Percentiles rank a stretch among this genome's conserved stretches.
These are phyloP conservation scores for Komagataea norvegica DNA, from an alignment of 1,139 yeast species.

Conservation along the genomic window DNA sequence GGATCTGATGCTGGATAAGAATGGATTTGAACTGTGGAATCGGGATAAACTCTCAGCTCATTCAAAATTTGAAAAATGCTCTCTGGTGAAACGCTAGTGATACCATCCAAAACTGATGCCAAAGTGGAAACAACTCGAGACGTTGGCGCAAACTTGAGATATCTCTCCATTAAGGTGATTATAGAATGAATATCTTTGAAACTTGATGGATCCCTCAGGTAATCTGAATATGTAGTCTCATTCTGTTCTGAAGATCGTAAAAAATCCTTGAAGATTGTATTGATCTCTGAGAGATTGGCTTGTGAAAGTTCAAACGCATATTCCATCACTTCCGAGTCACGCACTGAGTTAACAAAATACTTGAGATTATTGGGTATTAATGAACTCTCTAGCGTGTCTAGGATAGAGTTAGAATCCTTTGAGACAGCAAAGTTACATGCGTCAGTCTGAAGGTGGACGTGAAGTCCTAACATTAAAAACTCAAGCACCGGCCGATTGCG, in stretches of 20 bases:
- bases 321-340: conserved; percentile 9
- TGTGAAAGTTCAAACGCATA: conserved; percentile 1
- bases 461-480: conserved; percentile 16
- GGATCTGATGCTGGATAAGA: background rate
- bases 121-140: background rate
- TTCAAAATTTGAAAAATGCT: conserved; percentile 1
- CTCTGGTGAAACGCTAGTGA: conserved; percentile 2
- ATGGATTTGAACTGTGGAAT: background rate
- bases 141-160: conserved; percentile 3
- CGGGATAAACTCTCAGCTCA: background rate
- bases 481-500: conserved; percentile 7
- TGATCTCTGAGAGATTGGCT: background rate
- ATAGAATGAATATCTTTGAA: conserved; percentile 4
- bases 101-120: conserved; percentile 1
- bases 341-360: conserved; percentile 8
- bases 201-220: background rate
- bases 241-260: background rate
- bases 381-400: conserved; percentile 1
- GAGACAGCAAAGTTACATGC: conserved; percentile 8
- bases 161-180: conserved; percentile 5
- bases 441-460: conserved; percentile 14
- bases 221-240: background rate
- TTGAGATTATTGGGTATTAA: conserved; percentile 6
- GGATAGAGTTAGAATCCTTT: background rate
- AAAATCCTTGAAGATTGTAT: background rate